Evolutionary conservation across 2,329 filamentous ascomycete species (phyloP).

Genomic region (Mycocentrospora acerina): DNA sequence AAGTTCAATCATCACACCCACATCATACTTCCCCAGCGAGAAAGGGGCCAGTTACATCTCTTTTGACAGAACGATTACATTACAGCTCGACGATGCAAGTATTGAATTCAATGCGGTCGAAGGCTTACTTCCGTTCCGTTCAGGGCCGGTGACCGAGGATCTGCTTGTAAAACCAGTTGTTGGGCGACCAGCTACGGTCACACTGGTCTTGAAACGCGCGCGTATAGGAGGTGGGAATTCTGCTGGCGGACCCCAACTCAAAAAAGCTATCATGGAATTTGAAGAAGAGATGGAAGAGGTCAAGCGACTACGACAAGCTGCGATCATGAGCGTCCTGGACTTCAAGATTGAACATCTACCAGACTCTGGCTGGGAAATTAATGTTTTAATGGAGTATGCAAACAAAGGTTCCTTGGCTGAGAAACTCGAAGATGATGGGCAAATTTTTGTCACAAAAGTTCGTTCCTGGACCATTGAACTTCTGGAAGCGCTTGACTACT

Average conservation of each 20-base stretch:
- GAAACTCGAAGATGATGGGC: slow-evolving; percentile 75
- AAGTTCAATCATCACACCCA: slow-evolving; percentile 31
- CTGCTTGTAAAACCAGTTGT: slow-evolving; percentile 73
- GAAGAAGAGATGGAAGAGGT: slow-evolving; percentile 76
- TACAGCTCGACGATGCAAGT: slow-evolving; percentile 62
- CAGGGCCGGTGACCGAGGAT: slow-evolving; percentile 66
- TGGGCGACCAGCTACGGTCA: slow-evolving; percentile 46
- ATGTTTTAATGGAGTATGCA: slow-evolving; percentile 72
- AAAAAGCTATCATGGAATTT: slow-evolving; percentile 73
- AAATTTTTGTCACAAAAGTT: slow-evolving; percentile 71
- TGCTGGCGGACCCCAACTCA: slow-evolving; percentile 66
- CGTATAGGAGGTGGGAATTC: slow-evolving; percentile 52
- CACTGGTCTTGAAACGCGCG: slow-evolving; percentile 64
- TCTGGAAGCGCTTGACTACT: slow-evolving; percentile 81
- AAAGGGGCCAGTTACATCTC: slow-evolving; percentile 47
- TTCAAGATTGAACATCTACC: slow-evolving; percentile 68
- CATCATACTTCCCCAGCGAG: slow-evolving; percentile 44
- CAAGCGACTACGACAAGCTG: slow-evolving; percentile 73
- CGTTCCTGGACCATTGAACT: slow-evolving; percentile 91
- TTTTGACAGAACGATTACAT: slow-evolving; percentile 67
- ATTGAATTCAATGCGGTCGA: slow-evolving; percentile 71
- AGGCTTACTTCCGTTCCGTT: slow-evolving; percentile 64
- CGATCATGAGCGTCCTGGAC: slow-evolving; percentile 77
- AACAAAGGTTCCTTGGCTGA: slow-evolving; percentile 83
- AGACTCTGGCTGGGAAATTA: slow-evolving; percentile 66